phyloP scores from a whole-genome alignment of 2,329 filamentous ascomycete genomes.

The Pestalotiopsis sp. region DNA sequence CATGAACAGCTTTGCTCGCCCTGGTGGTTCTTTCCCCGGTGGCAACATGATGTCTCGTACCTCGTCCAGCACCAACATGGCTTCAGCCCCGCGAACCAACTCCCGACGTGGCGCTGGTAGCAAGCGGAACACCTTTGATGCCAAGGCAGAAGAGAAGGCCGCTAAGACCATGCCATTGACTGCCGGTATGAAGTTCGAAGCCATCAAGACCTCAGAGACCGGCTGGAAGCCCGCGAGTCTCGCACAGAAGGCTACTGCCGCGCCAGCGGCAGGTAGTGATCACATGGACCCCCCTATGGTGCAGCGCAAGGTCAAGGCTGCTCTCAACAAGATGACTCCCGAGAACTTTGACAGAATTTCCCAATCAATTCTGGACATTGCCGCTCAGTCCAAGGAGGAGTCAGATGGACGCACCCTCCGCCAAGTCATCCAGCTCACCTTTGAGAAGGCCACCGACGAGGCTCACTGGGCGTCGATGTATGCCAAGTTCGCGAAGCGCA shows the following conservation, averaged over 20 bases:
- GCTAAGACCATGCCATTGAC: slow-evolving; percentile 93
- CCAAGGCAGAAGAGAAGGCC: slow-evolving; percentile 66
- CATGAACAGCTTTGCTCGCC: slow-evolving; percentile 63
- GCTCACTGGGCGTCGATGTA: slow-evolving; percentile 99
- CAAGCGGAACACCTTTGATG: slow-evolving; percentile 59
- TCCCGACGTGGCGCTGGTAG: slow-evolving; percentile 61
- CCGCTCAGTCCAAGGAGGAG: slow-evolving; percentile 94
- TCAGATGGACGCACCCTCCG: slow-evolving; percentile 90
- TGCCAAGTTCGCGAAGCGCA: slow-evolving; percentile 95
- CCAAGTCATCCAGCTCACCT: slow-evolving; percentile 98
- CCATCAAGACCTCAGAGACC: slow-evolving; percentile 69
- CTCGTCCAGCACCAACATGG: slow-evolving; percentile 59
- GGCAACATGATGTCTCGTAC: slow-evolving; percentile 67
- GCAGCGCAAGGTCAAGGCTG: slow-evolving; percentile 97
- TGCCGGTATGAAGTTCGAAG: slow-evolving; percentile 77
- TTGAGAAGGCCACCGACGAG: slow-evolving; percentile 98
- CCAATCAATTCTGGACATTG: slow-evolving; percentile 89
- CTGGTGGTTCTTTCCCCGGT: slow-evolving; percentile 66
- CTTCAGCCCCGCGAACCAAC: slow-evolving; percentile 71
- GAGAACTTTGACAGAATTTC: slow-evolving; percentile 87
- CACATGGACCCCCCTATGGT: slow-evolving; percentile 89
- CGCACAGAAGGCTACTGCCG: slow-evolving; percentile 40
- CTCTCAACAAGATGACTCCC: slow-evolving; percentile 99
- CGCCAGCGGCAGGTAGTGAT: slow-evolving; percentile 47
- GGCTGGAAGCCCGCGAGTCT: slow-evolving; percentile 91